Base-by-base conservation (phyloP, 495 filamentous ascomycete genomes). In the Astrothelium subdiscretum region DNA sequence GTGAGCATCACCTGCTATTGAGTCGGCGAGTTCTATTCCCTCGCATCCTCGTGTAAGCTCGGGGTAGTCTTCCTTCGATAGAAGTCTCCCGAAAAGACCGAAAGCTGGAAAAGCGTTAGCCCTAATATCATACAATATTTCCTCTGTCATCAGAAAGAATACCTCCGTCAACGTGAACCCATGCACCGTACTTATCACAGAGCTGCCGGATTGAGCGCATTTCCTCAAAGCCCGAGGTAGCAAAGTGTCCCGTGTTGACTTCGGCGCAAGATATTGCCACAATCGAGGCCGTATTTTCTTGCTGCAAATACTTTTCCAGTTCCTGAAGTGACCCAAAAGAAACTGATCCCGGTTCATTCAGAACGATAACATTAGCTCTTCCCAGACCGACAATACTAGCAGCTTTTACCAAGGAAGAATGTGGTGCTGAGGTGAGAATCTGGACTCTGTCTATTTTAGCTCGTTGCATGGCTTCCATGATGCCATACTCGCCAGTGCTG, bases 161-260 rank as follows among this genome's bases (percentile, higher is more conserved):
- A 54, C 48, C 48, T 54, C 87, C 92, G 68, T 97, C 92, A 29
- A 91, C 87, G 73, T 97, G 92, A 24, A 97, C 74, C 92, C 92
- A 97, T 1, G 88, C 86, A 8, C 81, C 81, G 69, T 92, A 85
- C 61, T 79, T 75, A 68, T 92, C 87, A 48, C 88, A 91, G 27
- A 96, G 68, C 1, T 72, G 71, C 64, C 91, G 79, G 42, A 96
- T 72, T 52, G 77, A 71, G 48, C 71, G 73, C 79, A 96, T 82
- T 13, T 90, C 83, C 18, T 75, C 73, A 12, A 76, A 31, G 11
- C 80, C 78, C 27, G 73, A 72, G 20, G 85, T 88, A 2, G 88
- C 89, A 73, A 94, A 97, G 6, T 81, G 76, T 1, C 92, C 92
- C 3, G 91, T 95, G 67, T 97, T 97, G 40, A 97, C 90, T 76